Evolutionary conservation across 345 rosid genomes (phyloP).

Genomic region (Eucalyptus virginea): DNA sequence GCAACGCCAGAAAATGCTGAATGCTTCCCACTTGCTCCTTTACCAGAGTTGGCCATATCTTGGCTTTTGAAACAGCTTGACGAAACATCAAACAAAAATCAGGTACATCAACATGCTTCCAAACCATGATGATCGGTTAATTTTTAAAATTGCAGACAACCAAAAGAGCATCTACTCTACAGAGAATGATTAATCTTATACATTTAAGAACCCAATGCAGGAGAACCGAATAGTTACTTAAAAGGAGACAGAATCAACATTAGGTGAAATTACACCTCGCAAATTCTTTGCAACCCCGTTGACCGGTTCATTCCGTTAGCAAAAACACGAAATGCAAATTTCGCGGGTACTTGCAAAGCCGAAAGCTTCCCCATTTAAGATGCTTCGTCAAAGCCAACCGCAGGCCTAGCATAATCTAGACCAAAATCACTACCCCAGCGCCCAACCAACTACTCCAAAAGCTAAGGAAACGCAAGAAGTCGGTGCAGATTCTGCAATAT

Average conservation of each 20-base stretch:
- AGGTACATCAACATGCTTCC: background rate
- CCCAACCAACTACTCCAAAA: background rate
- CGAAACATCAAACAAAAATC: background rate
- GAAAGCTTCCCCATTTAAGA: background rate
- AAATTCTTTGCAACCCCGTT: background rate
- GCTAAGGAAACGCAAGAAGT: background rate
- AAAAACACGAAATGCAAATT: background rate
- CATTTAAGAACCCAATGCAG: background rate
- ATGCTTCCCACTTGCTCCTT: slow-evolving; percentile 8
- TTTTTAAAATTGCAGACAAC: background rate
- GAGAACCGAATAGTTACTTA: background rate
- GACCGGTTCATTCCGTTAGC: background rate
- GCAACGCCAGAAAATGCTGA: slow-evolving; percentile 7
- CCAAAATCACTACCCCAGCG: background rate
- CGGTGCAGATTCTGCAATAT: background rate
- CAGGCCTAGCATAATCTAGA: background rate
- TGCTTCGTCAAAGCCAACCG: background rate
- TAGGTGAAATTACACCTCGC: background rate
- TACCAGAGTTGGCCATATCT: slow-evolving; percentile 38
- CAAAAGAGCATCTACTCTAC: background rate
- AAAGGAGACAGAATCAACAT: background rate
- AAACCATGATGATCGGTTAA: background rate
- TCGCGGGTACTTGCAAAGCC: background rate
- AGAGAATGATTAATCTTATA: background rate
- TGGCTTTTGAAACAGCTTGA: background rate